Conservation (phyloP, 176 grass and related monocot genomes). For the Triticum timopheevii region DNA sequence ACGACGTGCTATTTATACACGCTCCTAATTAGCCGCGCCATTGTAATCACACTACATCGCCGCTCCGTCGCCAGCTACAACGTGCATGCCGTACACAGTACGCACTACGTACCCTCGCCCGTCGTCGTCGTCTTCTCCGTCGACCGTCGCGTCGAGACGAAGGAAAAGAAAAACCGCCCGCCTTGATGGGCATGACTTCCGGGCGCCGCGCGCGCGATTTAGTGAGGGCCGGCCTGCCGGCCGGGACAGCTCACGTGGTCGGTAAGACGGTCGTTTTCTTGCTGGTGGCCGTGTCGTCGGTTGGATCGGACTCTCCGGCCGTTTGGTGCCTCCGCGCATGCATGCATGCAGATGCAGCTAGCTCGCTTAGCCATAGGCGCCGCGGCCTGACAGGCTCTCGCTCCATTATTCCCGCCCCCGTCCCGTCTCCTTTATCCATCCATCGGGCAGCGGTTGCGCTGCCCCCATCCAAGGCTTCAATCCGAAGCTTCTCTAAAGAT, state of each 20-base stretch:
- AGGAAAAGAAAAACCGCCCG: neutral
- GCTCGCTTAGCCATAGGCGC: neutral
- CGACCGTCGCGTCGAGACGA: too few species aligned
- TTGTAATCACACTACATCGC: too few species aligned
- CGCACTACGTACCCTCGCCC: too few species aligned
- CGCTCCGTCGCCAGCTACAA: too few species aligned
- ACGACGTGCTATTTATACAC: neutral
- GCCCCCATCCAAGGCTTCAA: slow-evolving; percentile 21
- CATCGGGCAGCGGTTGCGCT: neutral
- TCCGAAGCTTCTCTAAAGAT: slow-evolving; percentile 34
- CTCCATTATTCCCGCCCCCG: neutral
- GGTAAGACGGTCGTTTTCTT: slow-evolving; percentile 40
- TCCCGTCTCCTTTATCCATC: neutral
- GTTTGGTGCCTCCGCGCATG: neutral
- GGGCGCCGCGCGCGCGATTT: neutral
- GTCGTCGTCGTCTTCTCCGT: neutral
- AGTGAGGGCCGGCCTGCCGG: neutral
- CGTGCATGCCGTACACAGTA: neutral
- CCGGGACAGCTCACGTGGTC: slow-evolving; percentile 49
- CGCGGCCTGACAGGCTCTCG: neutral
- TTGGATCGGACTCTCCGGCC: neutral
- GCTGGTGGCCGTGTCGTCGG: slow-evolving; percentile 43
- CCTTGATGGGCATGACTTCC: neutral
- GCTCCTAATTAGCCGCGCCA: too few species aligned
- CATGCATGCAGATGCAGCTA: neutral